phyloP scores from a whole-genome alignment of 2,329 filamentous ascomycete species.

The Exophiala aquamarina region DNA sequence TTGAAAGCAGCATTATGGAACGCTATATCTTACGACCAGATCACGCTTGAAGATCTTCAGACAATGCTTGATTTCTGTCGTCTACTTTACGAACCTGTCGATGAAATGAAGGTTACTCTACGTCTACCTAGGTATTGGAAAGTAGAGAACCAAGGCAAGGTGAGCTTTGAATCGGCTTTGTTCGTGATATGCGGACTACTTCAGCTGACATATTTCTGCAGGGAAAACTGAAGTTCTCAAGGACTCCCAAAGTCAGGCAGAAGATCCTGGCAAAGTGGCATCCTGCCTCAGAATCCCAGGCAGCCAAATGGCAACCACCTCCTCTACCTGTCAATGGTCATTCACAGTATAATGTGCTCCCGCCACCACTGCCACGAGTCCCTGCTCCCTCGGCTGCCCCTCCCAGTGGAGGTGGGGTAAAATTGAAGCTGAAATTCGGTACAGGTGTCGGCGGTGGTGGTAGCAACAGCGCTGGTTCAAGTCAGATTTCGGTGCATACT shows the following conservation, averaged over 20 bases:
- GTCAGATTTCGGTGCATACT: slow-evolving; percentile 32
- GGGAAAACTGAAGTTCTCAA: slow-evolving; percentile 45
- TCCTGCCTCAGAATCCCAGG: slow-evolving; percentile 14
- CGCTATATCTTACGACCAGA: slow-evolving; percentile 52
- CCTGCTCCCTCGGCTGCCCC: background rate
- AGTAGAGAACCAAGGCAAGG: slow-evolving; percentile 53
- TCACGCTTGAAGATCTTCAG: slow-evolving; percentile 55
- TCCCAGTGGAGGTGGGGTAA: background rate
- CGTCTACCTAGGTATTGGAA: slow-evolving; percentile 59
- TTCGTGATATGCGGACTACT: background rate
- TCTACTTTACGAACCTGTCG: slow-evolving; percentile 55
- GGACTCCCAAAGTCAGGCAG: slow-evolving; percentile 40
- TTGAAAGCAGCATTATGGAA: slow-evolving; percentile 58
- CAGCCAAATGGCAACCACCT: slow-evolving; percentile 1
- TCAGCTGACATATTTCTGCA: slow-evolving; percentile 25
- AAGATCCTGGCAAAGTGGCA: slow-evolving; percentile 33
- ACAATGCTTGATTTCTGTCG: slow-evolving; percentile 59
- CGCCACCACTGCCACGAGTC: background rate
- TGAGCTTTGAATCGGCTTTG: slow-evolving; percentile 28
- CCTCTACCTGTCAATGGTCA: slow-evolving; percentile 1
- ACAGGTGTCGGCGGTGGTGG: slow-evolving; percentile 4
- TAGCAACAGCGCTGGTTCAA: slow-evolving; percentile 30
- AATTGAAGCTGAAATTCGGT: slow-evolving; percentile 3
- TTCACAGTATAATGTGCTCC: slow-evolving; percentile 1
- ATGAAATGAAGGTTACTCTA: slow-evolving; percentile 50